A percentile compares a stretch with the other conserved stretches of the same genome.
These are phyloP conservation scores for Umbilicaria muhlenbergii DNA, from an alignment of 495 filamentous ascomycete genomes.

Conservation along the genomic window DNA sequence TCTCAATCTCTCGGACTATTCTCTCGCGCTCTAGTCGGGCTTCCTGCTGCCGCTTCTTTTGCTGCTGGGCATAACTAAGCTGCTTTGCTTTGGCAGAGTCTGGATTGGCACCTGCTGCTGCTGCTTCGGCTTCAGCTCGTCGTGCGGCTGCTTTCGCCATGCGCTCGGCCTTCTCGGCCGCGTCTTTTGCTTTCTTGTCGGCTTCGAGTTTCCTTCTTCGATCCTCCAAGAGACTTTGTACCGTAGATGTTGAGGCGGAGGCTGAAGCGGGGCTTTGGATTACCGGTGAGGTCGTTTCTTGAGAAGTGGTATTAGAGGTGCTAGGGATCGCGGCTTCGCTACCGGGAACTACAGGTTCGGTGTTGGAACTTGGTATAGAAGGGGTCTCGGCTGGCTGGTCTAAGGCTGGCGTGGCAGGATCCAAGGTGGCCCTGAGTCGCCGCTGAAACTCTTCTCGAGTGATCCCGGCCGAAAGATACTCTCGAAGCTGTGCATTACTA, in stretches of 20 bases:
- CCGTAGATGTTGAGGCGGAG: conserved; percentile 3
- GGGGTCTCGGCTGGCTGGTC: not conserved
- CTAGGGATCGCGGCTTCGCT: not conserved
- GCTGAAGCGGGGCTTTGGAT: not conserved
- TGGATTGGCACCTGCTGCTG: conserved; percentile 2
- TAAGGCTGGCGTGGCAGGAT: conserved; percentile 3
- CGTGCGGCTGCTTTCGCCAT: conserved; percentile 5
- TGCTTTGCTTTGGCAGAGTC: conserved; percentile 13
- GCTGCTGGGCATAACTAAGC: conserved; percentile 28
- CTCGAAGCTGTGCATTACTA: conserved; percentile 18
- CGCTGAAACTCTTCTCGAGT: conserved; percentile 7
- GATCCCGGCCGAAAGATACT: conserved; percentile 15
- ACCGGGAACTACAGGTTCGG: not conserved
- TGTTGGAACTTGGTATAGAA: not conserved
- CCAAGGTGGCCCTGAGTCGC: conserved; percentile 9
- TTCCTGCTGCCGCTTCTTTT: conserved; percentile 35
- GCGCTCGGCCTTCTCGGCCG: conserved; percentile 10
- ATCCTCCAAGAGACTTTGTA: conserved; percentile 14
- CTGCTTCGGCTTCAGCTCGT: conserved; percentile 8
- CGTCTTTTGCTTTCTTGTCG: conserved; percentile 20
- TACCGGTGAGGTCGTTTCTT: not conserved
- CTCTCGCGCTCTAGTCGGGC: conserved; percentile 42
- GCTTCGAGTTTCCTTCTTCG: conserved; percentile 13
- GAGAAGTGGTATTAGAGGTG: not conserved
- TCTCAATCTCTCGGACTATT: conserved; percentile 45